Percentiles rank a stretch among this genome's conserved stretches.
phyloP scores from a whole-genome alignment of 208 protist genomes.

The Trypanosoma caninum region DNA sequence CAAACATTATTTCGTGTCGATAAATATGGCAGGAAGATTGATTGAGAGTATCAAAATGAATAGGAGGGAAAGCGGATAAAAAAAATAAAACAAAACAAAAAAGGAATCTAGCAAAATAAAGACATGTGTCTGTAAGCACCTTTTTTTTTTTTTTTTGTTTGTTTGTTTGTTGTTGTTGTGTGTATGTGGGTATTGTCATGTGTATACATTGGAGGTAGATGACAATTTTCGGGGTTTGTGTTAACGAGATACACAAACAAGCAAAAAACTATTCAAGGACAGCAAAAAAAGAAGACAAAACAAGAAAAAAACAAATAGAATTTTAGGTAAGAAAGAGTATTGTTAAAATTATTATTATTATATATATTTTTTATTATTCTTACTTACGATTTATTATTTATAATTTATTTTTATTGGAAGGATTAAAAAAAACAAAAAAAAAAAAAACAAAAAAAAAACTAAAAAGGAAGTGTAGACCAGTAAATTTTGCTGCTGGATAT shows the following conservation, averaged over 20 bases:
- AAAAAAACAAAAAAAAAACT: no score
- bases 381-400: no score
- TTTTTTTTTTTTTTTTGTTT: no score
- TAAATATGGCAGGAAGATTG: conserved; percentile 83
- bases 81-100: neutral
- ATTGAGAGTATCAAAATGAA: conserved; percentile 22
- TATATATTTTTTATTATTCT: neutral
- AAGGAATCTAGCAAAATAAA: neutral
- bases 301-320: conserved; percentile 5
- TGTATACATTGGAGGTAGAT: neutral
- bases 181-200: neutral
- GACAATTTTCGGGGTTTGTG: neutral
- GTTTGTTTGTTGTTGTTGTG: no score
- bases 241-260: neutral
- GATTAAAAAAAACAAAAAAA: neutral
- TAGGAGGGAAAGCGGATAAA: neutral
- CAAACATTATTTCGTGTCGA: conserved; percentile 73
- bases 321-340: conserved; percentile 3
- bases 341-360: conserved; percentile 1
- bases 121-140: no score
- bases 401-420: no score
- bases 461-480: conserved; percentile 6
- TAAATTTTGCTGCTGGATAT: no score
- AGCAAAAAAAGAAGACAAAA: conserved; percentile 15
- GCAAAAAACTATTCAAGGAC: neutral